phyloP scores from a whole-genome alignment of 2,329 filamentous ascomycete species.

The Paecilomyces variotii region DNA sequence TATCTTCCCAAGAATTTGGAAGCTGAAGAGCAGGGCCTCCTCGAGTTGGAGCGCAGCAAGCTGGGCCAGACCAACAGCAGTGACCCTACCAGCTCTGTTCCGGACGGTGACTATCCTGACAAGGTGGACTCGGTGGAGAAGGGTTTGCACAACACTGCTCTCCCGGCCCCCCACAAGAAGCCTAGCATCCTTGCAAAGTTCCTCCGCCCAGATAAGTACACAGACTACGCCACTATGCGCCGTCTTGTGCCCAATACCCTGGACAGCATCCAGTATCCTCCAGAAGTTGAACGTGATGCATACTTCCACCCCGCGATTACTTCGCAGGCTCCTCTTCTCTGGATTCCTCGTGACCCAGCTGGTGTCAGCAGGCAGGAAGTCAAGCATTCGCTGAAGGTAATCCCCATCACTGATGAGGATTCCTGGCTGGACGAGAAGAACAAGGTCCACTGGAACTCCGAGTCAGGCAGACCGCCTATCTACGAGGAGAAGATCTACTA shows the following conservation, averaged over 20 bases:
- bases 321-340: constrained; percentile 60
- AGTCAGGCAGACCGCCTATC: constrained; percentile 51
- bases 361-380: constrained; percentile 74
- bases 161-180: constrained; percentile 21
- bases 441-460: constrained; percentile 51
- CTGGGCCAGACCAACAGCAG: constrained; percentile 8
- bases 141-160: constrained; percentile 16
- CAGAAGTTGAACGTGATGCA: constrained; percentile 56
- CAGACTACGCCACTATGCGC: constrained; percentile 63
- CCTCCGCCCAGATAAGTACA: constrained; percentile 69
- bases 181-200: constrained; percentile 43
- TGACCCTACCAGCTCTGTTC: not conserved
- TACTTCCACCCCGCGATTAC: constrained; percentile 66
- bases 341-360: constrained; percentile 70
- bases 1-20: constrained; percentile 70
- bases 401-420: constrained; percentile 73
- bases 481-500: constrained; percentile 51
- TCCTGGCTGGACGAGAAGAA: constrained; percentile 64
- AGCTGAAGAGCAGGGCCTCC: constrained; percentile 46
- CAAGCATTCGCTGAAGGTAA: constrained; percentile 60
- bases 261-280: constrained; percentile 51
- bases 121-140: constrained; percentile 27
- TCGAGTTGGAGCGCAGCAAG: constrained; percentile 19
- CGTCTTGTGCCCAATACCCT: constrained; percentile 56
- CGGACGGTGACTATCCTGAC: constrained; percentile 7